Evolutionary conservation across 2,329 filamentous ascomycete genomes (phyloP).

Genomic region (Penicillium sp.): DNA sequence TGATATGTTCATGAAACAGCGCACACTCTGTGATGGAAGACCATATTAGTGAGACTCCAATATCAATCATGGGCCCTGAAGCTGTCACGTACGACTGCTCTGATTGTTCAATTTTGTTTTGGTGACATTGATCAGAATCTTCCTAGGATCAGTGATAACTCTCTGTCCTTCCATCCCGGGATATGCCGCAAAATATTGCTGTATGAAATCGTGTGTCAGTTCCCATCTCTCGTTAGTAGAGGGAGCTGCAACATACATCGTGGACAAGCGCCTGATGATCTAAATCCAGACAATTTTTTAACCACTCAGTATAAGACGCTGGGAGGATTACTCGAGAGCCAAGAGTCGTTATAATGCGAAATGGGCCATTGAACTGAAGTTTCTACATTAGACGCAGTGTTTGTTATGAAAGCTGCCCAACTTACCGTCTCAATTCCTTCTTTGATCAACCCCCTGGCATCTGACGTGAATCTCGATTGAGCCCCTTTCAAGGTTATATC

Average conservation of each 20-base stretch:
- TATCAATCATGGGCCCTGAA: too few species aligned
- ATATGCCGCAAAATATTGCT: background rate
- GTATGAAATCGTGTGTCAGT: too few species aligned
- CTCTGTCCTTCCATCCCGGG: background rate
- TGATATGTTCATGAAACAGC: background rate
- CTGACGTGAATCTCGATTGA: background rate
- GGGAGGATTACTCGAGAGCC: background rate
- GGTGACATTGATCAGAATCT: background rate
- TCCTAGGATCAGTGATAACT: background rate
- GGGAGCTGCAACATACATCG: background rate
- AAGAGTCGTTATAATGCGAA: background rate
- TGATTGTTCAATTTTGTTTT: background rate
- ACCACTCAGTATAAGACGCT: background rate
- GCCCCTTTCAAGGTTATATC: background rate
- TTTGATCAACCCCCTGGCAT: background rate
- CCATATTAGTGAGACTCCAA: background rate
- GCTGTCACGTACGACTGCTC: background rate
- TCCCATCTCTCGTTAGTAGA: too few species aligned
- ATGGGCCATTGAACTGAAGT: background rate
- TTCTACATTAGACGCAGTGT: too few species aligned
- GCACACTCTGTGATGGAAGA: background rate
- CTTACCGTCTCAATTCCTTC: background rate
- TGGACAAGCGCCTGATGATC: background rate
- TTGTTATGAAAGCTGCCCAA: too few species aligned
- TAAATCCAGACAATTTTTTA: background rate